Evolutionary conservation across 2,329 filamentous ascomycete species (phyloP).

Genomic region (Ophiocordyceps camponoti-floridani): DNA sequence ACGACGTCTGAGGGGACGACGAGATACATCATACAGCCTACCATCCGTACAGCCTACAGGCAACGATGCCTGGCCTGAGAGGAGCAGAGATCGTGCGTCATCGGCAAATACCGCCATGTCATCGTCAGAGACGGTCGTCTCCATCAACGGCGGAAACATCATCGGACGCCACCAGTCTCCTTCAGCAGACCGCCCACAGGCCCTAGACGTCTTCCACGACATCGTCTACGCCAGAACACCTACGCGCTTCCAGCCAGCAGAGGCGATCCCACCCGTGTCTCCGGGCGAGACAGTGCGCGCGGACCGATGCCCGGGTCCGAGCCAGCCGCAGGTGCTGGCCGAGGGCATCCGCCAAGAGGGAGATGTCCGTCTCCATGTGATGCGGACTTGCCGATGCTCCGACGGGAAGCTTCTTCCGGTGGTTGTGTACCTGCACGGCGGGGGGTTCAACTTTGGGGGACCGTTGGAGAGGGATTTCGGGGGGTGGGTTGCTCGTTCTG

Average conservation of each 20-base stretch:
- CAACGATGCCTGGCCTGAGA: not conserved
- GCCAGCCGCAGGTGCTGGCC: constrained; percentile 4
- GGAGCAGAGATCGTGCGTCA: not conserved
- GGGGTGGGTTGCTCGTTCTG: constrained; percentile 23
- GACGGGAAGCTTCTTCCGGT: constrained; percentile 17
- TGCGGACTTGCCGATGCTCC: not conserved
- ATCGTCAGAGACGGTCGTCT: constrained; percentile 1
- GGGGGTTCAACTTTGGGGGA: constrained; percentile 38
- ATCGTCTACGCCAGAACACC: constrained; percentile 26
- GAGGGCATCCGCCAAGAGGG: constrained; percentile 22
- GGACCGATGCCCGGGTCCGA: constrained; percentile 13
- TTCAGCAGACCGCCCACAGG: constrained; percentile 14
- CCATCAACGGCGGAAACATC: constrained; percentile 8
- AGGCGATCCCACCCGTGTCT: constrained; percentile 10
- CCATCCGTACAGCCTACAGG: not conserved
- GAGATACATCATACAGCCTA: too few species aligned
- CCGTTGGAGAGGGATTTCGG: constrained; percentile 38
- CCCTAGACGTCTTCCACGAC: constrained; percentile 28
- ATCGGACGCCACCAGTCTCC: constrained; percentile 7
- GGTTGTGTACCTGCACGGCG: constrained; percentile 45
- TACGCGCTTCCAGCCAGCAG: constrained; percentile 27
- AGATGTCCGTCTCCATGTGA: constrained; percentile 33
- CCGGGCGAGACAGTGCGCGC: constrained; percentile 12
- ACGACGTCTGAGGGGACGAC: not conserved
- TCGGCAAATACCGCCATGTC: not conserved